Evolutionary conservation across 1,284 basidiomycete genomes (phyloP).

Genomic region (Sanghuangporus weigelae): DNA sequence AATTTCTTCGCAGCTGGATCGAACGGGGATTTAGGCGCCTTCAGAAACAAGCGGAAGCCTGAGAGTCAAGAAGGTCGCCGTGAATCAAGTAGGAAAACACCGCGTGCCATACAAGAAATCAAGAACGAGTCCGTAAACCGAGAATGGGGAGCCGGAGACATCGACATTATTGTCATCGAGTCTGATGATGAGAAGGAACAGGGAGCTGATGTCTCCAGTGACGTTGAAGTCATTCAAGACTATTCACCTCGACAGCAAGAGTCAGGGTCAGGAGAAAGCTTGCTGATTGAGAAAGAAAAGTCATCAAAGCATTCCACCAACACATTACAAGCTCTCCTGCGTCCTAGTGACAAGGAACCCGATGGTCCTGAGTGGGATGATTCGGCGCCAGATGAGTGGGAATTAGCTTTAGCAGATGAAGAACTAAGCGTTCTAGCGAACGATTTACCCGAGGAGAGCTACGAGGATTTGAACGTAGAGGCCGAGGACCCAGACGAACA

Average conservation of each 20-base stretch:
- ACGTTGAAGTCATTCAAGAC: constrained; percentile 31
- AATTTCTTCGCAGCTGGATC: constrained; percentile 41
- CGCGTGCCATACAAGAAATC: background rate
- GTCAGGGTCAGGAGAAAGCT: background rate
- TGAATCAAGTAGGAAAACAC: constrained; percentile 5
- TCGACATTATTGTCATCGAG: constrained; percentile 56
- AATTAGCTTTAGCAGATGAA: constrained; percentile 53
- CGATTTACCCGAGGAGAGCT: constrained; percentile 22
- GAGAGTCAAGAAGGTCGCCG: constrained; percentile 1
- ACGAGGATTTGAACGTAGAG: constrained; percentile 24
- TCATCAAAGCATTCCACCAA: no score
- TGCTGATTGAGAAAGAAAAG: background rate
- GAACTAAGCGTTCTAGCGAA: constrained; percentile 28
- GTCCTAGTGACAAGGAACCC: no score
- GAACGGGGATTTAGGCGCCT: background rate
- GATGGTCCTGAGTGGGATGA: background rate
- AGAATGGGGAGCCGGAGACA: constrained; percentile 26
- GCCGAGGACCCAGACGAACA: constrained; percentile 24
- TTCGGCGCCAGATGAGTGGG: constrained; percentile 43
- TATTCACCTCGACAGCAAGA: background rate
- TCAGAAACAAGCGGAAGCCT: constrained; percentile 22
- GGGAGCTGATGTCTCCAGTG: constrained; percentile 7
- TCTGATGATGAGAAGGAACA: constrained; percentile 44
- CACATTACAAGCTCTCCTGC: no score
- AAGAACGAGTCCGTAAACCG: constrained; percentile 8